These are phyloP conservation scores for Dicorynia guianensis DNA, from an alignment of 306 rosid genomes.

Conservation along the genomic window DNA sequence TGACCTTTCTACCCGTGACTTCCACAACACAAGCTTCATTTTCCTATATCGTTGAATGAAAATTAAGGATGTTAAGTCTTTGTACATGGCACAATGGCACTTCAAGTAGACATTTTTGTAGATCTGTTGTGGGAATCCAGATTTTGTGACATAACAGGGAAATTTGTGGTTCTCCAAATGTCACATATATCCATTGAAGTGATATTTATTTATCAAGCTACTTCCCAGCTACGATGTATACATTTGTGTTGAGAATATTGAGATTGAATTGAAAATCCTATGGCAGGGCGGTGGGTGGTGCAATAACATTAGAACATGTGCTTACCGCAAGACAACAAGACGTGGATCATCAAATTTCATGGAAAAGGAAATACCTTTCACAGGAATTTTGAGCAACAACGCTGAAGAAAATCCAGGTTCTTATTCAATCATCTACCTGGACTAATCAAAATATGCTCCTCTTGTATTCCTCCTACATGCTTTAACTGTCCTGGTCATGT, in stretches of 20 bases:
- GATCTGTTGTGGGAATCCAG: background rate
- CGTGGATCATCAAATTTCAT: slow-evolving; percentile 80
- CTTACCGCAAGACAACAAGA: slow-evolving; percentile 73
- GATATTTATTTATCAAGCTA: slow-evolving; percentile 15
- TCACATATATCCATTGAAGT: slow-evolving; percentile 3
- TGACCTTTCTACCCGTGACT: slow-evolving; percentile 36
- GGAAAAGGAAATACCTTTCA: slow-evolving; percentile 78
- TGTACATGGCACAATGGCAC: background rate
- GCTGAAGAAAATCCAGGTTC: slow-evolving; percentile 87
- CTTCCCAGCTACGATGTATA: slow-evolving; percentile 6
- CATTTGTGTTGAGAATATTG: slow-evolving; percentile 31
- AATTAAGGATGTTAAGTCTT: background rate
- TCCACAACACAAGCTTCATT: slow-evolving; percentile 3
- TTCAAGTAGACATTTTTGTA: background rate
- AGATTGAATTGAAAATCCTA: slow-evolving; percentile 39
- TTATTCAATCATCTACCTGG: slow-evolving; percentile 16
- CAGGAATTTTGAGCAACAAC: slow-evolving; percentile 78
- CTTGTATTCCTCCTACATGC: background rate
- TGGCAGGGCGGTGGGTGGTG: slow-evolving; percentile 99
- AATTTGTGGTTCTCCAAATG: background rate
- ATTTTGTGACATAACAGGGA: slow-evolving; percentile 1
- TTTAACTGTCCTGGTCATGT: slow-evolving; percentile 21
- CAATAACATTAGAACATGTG: slow-evolving; percentile 67
- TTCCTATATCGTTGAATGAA: background rate
- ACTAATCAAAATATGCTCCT: slow-evolving; percentile 29